phyloP scores from a whole-genome alignment of 768 basidiomycete species.

The Tylopilus plumbeoviolaceoides region DNA sequence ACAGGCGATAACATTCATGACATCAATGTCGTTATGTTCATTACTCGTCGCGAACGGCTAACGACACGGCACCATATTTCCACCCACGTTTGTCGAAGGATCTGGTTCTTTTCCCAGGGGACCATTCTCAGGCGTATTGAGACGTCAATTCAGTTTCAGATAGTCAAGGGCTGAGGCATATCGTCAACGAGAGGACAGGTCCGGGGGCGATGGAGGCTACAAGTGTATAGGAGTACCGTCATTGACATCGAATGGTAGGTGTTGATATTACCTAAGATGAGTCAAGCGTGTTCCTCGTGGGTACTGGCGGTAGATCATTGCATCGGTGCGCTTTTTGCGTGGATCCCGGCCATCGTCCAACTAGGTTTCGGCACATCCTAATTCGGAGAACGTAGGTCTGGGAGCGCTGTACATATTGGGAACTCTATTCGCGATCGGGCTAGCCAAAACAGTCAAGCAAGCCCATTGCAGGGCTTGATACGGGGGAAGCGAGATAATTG shows the following conservation, averaged over 20 bases:
- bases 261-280: not conserved
- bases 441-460: not conserved
- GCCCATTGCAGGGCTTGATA: not conserved
- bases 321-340: not conserved
- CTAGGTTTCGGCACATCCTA: not conserved
- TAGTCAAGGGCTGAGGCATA: not conserved
- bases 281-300: not conserved
- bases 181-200: not conserved
- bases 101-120: constrained; percentile 7
- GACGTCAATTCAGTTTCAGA: constrained; percentile 3
- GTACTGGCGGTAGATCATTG: not conserved
- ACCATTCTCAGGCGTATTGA: not conserved
- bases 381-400: not conserved
- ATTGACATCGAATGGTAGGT: too few species aligned
- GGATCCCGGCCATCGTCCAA: not conserved
- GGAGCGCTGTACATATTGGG: not conserved
- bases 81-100: constrained; percentile 12
- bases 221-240: not conserved
- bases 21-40: not conserved
- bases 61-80: not conserved
- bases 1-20: not conserved
- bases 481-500: too few species aligned
- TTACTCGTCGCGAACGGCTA: not conserved
- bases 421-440: not conserved
- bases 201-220: not conserved